Conservation (phyloP, 2,329 filamentous ascomycete genomes). For the Fusarium fracticaudum region DNA sequence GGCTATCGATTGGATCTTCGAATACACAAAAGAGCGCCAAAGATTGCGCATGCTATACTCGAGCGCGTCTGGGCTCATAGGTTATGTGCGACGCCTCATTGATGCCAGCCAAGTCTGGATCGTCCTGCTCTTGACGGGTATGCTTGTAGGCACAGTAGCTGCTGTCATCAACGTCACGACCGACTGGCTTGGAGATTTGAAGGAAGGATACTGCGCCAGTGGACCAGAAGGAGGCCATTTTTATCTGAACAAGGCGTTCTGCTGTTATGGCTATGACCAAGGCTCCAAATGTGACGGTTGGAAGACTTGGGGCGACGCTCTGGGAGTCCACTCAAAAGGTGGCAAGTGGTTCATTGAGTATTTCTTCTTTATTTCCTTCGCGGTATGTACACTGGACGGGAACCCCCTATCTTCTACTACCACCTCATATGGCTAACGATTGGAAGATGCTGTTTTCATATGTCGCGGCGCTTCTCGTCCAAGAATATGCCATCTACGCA, state of each 20-base stretch:
- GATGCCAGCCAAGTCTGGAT: conserved; percentile 94
- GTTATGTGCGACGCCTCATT: conserved; percentile 75
- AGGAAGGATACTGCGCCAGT: conserved; percentile 86
- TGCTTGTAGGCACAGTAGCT: conserved; percentile 84
- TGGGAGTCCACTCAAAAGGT: conserved; percentile 71
- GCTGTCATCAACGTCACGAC: conserved; percentile 90
- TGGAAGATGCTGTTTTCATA: conserved; percentile 78
- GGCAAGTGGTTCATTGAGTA: conserved; percentile 88
- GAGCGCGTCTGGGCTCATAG: conserved; percentile 74
- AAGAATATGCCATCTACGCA: conserved; percentile 85
- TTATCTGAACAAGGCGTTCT: conserved; percentile 91
- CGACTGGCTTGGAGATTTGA: conserved; percentile 93
- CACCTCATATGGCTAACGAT: conserved; percentile 26
- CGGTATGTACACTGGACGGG: conserved; percentile 62
- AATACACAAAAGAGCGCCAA: conserved; percentile 96
- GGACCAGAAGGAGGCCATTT: conserved; percentile 81
- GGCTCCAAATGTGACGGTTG: conserved; percentile 85
- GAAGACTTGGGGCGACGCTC: conserved; percentile 82
- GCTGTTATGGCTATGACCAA: conserved; percentile 91
- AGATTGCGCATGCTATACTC: conserved; percentile 80
- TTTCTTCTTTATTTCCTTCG: conserved; percentile 84
- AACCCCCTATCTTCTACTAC: too few relatives aligned
- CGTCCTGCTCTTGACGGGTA: conserved; percentile 84
- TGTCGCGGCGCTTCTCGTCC: conserved; percentile 80
- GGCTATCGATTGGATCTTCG: conserved; percentile 99